Base-by-base conservation (phyloP, 2,329 filamentous ascomycete species). In the Sarocladiaceae sp. region DNA sequence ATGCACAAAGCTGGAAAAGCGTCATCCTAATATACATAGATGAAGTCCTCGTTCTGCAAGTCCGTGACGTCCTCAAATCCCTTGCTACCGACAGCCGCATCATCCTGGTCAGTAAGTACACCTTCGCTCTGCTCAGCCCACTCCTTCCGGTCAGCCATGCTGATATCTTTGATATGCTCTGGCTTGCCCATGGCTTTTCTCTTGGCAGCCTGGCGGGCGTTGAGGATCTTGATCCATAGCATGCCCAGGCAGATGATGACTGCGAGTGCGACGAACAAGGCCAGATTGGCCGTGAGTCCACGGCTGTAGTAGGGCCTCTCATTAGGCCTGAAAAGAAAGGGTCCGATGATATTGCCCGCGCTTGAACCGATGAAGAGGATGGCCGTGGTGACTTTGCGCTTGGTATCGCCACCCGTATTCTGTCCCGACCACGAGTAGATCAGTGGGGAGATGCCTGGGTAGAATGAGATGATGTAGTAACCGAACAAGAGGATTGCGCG, bases 331-430 rank as follows among this genome's bases (percentile, higher is more conserved):
- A 86, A 64, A 2, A 86, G 66, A 52, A 80, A 78, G 0, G 83
- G 83, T 0, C 83, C 83, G n/a, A 86, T 71, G 40, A 86, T 79
- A 57, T 87, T 86, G 7, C 83, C 83, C 1, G 77, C 76, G 49
- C 78, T 82, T 57, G 81, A 77, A 6, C 82, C 82, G 23, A 86
- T 71, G 56, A 86, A 83, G 3, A 86, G 66, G 13, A 82, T 74
- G 2, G 72, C 80, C 0, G 82, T 85, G 0, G 78, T 84, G 2
- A 80, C 75, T 60, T 86, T 86, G 55, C 82, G 77, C 62, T 87
- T 87, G 0, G 84, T 87, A 54, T 87, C 82, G 0, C 83, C 84
- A 2, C 74, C 83, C 0, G 83, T 48, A 56, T 84, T 83, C 49
- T 80, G 78, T 0, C 74, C 75, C 0, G 73, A 75, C 77, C 77